Evolutionary conservation across 1,284 basidiomycete genomes (phyloP).

Genomic region (Trametes hirsuta): DNA sequence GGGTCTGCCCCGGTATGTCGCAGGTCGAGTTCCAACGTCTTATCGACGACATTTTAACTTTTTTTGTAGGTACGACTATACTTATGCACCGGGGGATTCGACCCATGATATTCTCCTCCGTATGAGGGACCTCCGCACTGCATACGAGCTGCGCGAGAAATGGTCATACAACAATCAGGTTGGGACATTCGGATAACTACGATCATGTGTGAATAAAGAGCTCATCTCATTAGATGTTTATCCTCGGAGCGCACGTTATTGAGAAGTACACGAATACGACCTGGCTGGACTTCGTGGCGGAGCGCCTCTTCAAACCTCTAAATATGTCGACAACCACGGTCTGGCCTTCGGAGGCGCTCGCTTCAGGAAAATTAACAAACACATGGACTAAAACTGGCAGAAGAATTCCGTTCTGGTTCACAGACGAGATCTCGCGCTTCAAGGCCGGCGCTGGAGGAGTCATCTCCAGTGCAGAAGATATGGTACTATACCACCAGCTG

Average conservation of each 20-base stretch:
- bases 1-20: constrained; percentile 26
- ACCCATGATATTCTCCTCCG: constrained; percentile 32
- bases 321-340: constrained; percentile 39
- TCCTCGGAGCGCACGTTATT: constrained; percentile 36
- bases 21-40: not conserved
- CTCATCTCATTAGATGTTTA: constrained; percentile 11
- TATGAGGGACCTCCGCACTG: constrained; percentile 39
- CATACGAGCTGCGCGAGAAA: constrained; percentile 44
- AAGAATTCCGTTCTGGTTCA: constrained; percentile 35
- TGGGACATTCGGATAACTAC: not conserved
- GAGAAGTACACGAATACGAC: constrained; percentile 37
- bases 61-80: constrained; percentile 32
- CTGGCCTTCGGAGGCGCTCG: constrained; percentile 36
- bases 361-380: constrained; percentile 38
- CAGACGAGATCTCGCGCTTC: constrained; percentile 26
- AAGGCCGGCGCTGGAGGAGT: constrained; percentile 38
- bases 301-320: constrained; percentile 37
- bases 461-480: constrained; percentile 37
- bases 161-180: constrained; percentile 49
- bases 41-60: not conserved
- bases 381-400: constrained; percentile 29
- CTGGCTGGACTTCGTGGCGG: constrained; percentile 34
- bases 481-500: constrained; percentile 20
- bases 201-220: not conserved
- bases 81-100: constrained; percentile 36